A percentile compares a stretch with the other conserved stretches of the same genome.
Evolutionary conservation across 805 yeast genomes (phyloP).

Genomic region (Cyberlindnera euphorbiae): DNA sequence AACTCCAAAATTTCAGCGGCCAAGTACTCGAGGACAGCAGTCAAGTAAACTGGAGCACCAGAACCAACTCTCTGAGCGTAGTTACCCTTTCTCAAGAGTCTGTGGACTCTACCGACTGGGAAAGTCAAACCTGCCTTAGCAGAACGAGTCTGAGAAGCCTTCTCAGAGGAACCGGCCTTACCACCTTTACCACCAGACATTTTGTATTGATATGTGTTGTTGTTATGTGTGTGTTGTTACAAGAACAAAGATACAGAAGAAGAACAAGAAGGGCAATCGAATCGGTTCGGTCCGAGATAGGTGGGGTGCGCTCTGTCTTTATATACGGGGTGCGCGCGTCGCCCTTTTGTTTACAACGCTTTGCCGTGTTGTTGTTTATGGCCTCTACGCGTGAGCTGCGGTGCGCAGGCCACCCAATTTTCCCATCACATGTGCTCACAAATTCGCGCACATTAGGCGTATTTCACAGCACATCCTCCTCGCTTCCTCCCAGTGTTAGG

Average conservation of each 20-base stretch:
- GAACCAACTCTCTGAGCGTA: conserved; percentile 99
- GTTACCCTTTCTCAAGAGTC: conserved; percentile 94
- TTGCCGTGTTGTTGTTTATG: no score
- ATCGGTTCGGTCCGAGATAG: background rate
- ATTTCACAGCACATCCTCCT: background rate
- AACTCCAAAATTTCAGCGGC: conserved; percentile 97
- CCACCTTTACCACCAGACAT: conserved; percentile 79
- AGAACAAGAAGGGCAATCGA: background rate
- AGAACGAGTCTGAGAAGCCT: conserved; percentile 97
- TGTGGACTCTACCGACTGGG: conserved; percentile 99
- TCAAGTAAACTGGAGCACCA: conserved; percentile 97
- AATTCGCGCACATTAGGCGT: background rate
- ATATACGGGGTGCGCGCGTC: conserved; percentile 1
- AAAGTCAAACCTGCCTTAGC: conserved; percentile 97
- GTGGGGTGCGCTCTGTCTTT: conserved; percentile 2
- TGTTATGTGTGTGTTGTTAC: conserved; percentile 7
- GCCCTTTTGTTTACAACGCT: conserved; percentile 1
- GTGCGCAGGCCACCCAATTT: no score
- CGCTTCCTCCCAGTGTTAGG: no score
- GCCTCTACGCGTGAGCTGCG: no score
- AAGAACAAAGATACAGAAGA: conserved; percentile 4
- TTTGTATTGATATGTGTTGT: conserved; percentile 13
- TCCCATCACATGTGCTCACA: background rate
- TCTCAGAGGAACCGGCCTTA: conserved; percentile 91
- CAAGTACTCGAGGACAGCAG: conserved; percentile 94